Conservation (phyloP, 2,329 filamentous ascomycete species). For the Hypoxylon sp. region DNA sequence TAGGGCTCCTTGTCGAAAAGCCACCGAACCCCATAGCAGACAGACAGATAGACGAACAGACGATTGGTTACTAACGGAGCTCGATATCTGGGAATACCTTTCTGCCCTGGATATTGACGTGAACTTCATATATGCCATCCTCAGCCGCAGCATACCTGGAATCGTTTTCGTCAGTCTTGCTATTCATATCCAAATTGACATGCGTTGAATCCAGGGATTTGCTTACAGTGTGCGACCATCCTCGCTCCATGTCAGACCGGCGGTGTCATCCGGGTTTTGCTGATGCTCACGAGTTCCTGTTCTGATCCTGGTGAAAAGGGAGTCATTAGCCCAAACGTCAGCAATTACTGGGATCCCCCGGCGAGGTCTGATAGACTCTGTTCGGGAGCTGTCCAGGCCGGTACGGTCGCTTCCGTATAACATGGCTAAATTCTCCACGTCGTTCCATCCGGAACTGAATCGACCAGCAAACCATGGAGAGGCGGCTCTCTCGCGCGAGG, state of each 20-base stretch:
- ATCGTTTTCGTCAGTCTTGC: slow-evolving; percentile 41
- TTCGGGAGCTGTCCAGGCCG: slow-evolving; percentile 48
- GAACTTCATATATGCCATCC: slow-evolving; percentile 82
- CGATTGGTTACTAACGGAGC: slow-evolving; percentile 59
- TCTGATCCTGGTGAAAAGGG: slow-evolving; percentile 47
- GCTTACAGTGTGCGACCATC: slow-evolving; percentile 72
- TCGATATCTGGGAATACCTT: slow-evolving; percentile 70
- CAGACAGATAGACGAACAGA: no score
- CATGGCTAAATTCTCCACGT: slow-evolving; percentile 60
- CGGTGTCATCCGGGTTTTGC: slow-evolving; percentile 68
- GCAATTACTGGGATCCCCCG: slow-evolving; percentile 51
- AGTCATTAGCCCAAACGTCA: slow-evolving; percentile 52
- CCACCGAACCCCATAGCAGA: slow-evolving; percentile 9
- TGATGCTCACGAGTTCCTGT: slow-evolving; percentile 55
- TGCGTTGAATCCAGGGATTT: slow-evolving; percentile 4
- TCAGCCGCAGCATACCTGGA: slow-evolving; percentile 73
- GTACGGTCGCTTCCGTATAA: slow-evolving; percentile 47
- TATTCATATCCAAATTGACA: not conserved
- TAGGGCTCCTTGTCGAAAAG: slow-evolving; percentile 16
- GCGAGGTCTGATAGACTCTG: slow-evolving; percentile 48
- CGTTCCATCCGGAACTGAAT: slow-evolving; percentile 56
- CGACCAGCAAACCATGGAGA: slow-evolving; percentile 47
- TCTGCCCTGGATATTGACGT: slow-evolving; percentile 72
- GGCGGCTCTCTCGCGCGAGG: slow-evolving; percentile 46
- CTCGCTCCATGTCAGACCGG: slow-evolving; percentile 72